Base-by-base conservation (phyloP, 1,284 basidiomycete species). In the Leccinum solheimii region DNA sequence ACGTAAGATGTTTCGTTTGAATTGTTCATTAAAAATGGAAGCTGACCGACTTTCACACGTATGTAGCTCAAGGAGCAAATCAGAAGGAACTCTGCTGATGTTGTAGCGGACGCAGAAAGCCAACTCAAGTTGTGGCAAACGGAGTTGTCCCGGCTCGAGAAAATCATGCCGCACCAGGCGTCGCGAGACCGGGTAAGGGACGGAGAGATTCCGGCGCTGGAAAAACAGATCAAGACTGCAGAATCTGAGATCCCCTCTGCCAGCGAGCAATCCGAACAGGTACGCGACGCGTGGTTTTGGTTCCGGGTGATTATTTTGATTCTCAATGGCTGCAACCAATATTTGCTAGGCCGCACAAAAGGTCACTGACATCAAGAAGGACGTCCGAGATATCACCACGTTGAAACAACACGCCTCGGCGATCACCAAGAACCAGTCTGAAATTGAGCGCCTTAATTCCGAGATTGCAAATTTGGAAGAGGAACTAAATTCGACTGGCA, bases 381-480 rank as follows among this genome's bases (percentile, higher is more conserved):
- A 86, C 58, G 62, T 86, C 21, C 84, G 86, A 64, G 91, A 95
- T 54, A 75, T 95, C 6, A 72, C 81, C 43, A 76, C 75, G 2
- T 77, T 96, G 63, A 90, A 88, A 70, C 82, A 87, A 60, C 84
- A 89, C 52, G 87, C 90, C 0, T 75, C 73, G 14, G 83, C 84
- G 2, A 81, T 96, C 55, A 77, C 83, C 1, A 83, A 89, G 53
- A 80, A 89, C 13, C 82, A 86, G 52, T 79, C 78, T 57, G 93
- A 96, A 62, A 78, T 87, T 14, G 83, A 85, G 38, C 84, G 84
- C 23, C 80, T 95, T 26, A 80, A 82, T 59, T 76, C 81, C 43
- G 91, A 94, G 52, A 84, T 91, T 43, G 64, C 75, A n/a, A 77
- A 79, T 51, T 78, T 94, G 43, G 92, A 97, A 74, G 79, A 79